A percentile compares a stretch with the other conserved stretches of the same genome.
These are phyloP conservation scores for Helminthosporium solani DNA, from an alignment of 2,329 filamentous ascomycete genomes.

Conservation along the genomic window DNA sequence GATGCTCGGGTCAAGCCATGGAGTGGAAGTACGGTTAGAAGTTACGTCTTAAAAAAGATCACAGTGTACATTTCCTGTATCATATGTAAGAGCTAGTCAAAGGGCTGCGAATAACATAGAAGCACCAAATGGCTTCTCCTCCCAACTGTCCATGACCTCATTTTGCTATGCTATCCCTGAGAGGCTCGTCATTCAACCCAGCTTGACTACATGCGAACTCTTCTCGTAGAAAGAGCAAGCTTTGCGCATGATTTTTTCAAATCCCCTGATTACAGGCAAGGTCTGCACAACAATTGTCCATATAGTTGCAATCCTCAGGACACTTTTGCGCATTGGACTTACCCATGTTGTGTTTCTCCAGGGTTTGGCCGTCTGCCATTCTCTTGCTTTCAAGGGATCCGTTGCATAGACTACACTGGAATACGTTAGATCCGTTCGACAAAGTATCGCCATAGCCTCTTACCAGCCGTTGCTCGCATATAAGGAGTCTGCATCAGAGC, in stretches of 20 bases:
- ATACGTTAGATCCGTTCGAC: too few species aligned
- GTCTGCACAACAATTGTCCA: background rate
- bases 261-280: background rate
- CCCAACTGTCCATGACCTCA: too few species aligned
- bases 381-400: background rate
- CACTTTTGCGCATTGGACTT: background rate
- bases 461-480: too few species aligned
- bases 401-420: too few species aligned
- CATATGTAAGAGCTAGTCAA: constrained; percentile 4
- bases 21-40: too few species aligned
- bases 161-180: background rate
- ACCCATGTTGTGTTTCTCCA: background rate
- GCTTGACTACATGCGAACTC: too few species aligned
- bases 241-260: background rate
- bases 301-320: background rate
- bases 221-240: background rate
- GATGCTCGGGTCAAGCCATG: background rate
- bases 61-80: constrained; percentile 2
- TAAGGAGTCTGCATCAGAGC: too few species aligned
- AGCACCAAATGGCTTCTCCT: too few species aligned
- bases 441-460: too few species aligned
- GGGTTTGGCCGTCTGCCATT: background rate
- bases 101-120: background rate
- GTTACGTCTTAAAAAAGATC: background rate
- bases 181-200: too few species aligned